phyloP scores from a whole-genome alignment of 1,284 basidiomycete genomes.

The Tilletiopsis washingtonensis region DNA sequence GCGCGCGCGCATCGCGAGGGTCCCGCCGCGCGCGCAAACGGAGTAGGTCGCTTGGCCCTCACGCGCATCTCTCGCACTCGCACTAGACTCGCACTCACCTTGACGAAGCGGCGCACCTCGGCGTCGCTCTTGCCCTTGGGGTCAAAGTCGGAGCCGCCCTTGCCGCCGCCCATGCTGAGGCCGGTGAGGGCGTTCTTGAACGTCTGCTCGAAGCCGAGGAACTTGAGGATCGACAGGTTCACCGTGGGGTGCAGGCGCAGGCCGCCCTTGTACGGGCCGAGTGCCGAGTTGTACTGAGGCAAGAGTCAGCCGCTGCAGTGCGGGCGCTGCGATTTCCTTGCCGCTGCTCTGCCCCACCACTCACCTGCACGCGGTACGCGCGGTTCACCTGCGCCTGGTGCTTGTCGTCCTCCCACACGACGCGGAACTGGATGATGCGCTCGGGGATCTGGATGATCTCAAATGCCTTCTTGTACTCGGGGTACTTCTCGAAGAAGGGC shows the following conservation, averaged over 20 bases:
- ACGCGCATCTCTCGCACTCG: too few species aligned
- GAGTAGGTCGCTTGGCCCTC: too few species aligned
- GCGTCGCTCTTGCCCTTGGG: slow-evolving; percentile 72
- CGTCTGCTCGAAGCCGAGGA: slow-evolving; percentile 73
- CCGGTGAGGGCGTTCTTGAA: slow-evolving; percentile 79
- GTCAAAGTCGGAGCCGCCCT: slow-evolving; percentile 61
- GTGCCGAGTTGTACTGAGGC: slow-evolving; percentile 69
- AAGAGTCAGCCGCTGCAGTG: not conserved
- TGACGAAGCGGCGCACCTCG: slow-evolving; percentile 67
- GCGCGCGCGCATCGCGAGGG: too few species aligned
- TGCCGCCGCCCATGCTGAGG: slow-evolving; percentile 65
- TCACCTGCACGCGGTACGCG: slow-evolving; percentile 66
- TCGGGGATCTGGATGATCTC: slow-evolving; percentile 67
- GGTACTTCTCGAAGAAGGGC: slow-evolving; percentile 63
- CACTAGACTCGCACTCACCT: slow-evolving; percentile 32
- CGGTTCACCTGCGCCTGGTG: slow-evolving; percentile 60
- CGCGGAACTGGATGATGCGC: slow-evolving; percentile 58
- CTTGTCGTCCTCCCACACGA: slow-evolving; percentile 59
- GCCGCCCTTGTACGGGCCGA: slow-evolving; percentile 76
- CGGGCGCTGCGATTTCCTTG: not conserved
- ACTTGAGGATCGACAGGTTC: slow-evolving; percentile 76
- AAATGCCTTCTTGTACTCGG: slow-evolving; percentile 65
- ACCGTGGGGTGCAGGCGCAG: slow-evolving; percentile 66
- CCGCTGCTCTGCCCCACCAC: slow-evolving; percentile 15
- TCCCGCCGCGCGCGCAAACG: too few species aligned